Conservation (phyloP, 2,329 filamentous ascomycete genomes). For the Cladosporium sp. region DNA sequence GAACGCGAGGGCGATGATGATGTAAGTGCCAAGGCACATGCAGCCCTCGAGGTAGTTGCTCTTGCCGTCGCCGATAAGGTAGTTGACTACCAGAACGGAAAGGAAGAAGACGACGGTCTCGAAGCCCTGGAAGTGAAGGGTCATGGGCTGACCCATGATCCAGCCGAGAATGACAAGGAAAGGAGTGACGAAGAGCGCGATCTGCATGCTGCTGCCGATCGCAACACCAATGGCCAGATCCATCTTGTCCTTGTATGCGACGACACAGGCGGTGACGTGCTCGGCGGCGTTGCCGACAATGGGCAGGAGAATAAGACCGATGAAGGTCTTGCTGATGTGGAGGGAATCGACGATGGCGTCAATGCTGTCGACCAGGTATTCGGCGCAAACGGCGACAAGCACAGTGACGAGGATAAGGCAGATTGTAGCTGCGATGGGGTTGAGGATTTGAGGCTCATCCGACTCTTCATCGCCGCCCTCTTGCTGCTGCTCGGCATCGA, state of each 20-base stretch:
- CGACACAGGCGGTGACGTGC: constrained; percentile 57
- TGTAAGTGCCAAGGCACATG: constrained; percentile 57
- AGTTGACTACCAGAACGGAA: constrained; percentile 83
- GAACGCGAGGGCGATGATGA: constrained; percentile 63
- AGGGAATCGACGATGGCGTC: constrained; percentile 55
- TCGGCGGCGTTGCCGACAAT: constrained; percentile 61
- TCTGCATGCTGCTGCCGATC: constrained; percentile 58
- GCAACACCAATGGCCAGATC: constrained; percentile 59
- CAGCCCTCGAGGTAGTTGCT: constrained; percentile 86
- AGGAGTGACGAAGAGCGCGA: constrained; percentile 60
- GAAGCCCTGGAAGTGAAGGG: constrained; percentile 83
- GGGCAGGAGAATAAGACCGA: constrained; percentile 58
- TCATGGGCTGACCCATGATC: constrained; percentile 56
- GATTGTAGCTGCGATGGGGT: constrained; percentile 48
- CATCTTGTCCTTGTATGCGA: constrained; percentile 61
- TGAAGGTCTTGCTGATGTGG: constrained; percentile 58
- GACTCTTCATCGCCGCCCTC: constrained; percentile 37
- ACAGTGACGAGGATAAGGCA: constrained; percentile 52
- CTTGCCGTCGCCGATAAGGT: constrained; percentile 79
- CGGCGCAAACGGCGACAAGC: constrained; percentile 54
- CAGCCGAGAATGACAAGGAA: constrained; percentile 60
- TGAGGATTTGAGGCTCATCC: constrained; percentile 46
- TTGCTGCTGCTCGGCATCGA: constrained; percentile 43
- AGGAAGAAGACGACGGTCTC: constrained; percentile 87
- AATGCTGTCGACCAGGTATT: constrained; percentile 58